These are phyloP conservation scores for Paradendryphiella salina DNA, from an alignment of 2,329 filamentous ascomycete genomes.

Conservation along the genomic window DNA sequence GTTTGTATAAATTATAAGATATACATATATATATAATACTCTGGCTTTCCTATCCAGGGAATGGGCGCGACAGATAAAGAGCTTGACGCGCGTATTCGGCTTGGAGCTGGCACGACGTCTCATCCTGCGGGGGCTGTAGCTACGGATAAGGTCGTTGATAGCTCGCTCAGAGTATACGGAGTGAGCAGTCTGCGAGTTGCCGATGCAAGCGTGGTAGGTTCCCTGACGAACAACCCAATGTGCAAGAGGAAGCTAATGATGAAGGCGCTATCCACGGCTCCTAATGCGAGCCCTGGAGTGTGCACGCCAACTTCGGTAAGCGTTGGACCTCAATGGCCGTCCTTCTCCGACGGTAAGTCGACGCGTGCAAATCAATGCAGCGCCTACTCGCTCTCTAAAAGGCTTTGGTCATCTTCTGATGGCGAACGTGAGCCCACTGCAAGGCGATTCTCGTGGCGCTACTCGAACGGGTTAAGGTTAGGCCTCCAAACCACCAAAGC, in stretches of 20 bases:
- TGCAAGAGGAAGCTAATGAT: not conserved
- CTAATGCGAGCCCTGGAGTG: too few relatives aligned
- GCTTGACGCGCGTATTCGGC: conserved; percentile 54
- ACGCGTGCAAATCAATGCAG: too few relatives aligned
- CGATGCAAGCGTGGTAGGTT: conserved; percentile 26
- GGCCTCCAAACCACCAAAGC: not conserved
- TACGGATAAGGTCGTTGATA: conserved; percentile 59
- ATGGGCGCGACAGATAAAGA: conserved; percentile 52
- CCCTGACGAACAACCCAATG: not conserved
- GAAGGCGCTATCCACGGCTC: too few relatives aligned
- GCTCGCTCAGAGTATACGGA: conserved; percentile 55
- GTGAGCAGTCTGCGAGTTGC: conserved; percentile 56
- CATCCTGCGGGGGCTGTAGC: conserved; percentile 62
- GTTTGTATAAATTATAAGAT: too few relatives aligned
- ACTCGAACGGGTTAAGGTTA: not conserved
- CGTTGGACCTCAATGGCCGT: too few relatives aligned
- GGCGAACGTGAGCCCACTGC: too few relatives aligned
- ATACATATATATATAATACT: too few relatives aligned
- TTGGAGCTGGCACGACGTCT: conserved; percentile 53
- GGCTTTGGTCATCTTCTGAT: too few relatives aligned
- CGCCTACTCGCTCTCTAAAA: too few relatives aligned
- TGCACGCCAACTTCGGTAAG: too few relatives aligned
- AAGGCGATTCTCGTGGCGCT: too few relatives aligned
- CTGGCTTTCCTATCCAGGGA: not conserved
- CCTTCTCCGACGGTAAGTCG: too few relatives aligned